A percentile compares a stretch with the other conserved stretches of the same genome.
Evolutionary conservation across 1,139 yeast species (phyloP).

Genomic region (Chernovozyma sophiae-reginae): DNA sequence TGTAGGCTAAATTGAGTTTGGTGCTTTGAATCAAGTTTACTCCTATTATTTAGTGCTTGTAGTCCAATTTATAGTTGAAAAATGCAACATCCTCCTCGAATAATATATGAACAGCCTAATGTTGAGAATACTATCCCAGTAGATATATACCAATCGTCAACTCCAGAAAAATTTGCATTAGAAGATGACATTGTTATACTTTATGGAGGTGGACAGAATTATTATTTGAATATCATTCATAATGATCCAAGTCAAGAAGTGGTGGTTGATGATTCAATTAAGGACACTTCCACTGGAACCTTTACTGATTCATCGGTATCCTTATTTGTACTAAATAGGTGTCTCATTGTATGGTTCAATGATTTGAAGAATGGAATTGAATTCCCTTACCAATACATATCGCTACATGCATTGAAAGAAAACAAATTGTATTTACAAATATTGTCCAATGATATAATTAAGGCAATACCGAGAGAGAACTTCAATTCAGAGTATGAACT

Average conservation of each 20-base stretch:
- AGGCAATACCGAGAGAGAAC: conserved; percentile 9
- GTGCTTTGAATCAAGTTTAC: no score
- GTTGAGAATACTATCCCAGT: conserved; percentile 40
- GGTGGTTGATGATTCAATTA: conserved; percentile 9
- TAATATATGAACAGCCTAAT: conserved; percentile 34
- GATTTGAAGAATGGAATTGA: conserved; percentile 29
- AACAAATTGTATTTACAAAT: conserved; percentile 33
- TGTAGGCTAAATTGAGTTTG: no score
- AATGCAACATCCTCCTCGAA: conserved; percentile 16
- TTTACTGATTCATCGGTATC: conserved; percentile 16
- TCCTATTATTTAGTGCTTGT: no score
- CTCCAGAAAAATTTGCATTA: conserved; percentile 38
- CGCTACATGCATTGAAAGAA: conserved; percentile 35
- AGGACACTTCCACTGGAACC: no score
- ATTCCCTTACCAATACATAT: conserved; percentile 35
- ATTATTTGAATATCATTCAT: conserved; percentile 12
- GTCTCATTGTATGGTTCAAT: conserved; percentile 36
- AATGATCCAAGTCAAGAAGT: conserved; percentile 16
- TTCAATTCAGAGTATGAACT: conserved; percentile 12
- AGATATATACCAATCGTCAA: conserved; percentile 30
- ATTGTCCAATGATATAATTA: conserved; percentile 15
- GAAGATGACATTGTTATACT: conserved; percentile 43
- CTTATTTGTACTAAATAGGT: conserved; percentile 37
- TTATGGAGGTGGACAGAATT: conserved; percentile 35
- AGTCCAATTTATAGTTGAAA: no score